Conservation (phyloP, 1,284 basidiomycete genomes). For the Cystobasidium sp. region DNA sequence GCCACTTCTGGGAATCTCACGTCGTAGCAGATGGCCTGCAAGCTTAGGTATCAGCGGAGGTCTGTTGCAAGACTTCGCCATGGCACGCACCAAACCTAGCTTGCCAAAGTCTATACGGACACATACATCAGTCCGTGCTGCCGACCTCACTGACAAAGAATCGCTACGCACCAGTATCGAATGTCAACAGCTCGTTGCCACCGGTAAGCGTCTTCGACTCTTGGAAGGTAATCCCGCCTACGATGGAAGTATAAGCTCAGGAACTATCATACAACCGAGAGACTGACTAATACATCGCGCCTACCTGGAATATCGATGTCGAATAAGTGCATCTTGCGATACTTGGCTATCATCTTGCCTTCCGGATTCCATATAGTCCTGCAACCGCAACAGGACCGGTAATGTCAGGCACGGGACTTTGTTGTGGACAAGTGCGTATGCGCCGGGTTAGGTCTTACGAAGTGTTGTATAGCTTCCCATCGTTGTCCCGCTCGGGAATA, state of each 20-base stretch:
- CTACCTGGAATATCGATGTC: constrained; percentile 73
- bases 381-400: background rate
- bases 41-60: background rate
- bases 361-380: constrained; percentile 81
- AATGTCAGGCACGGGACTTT: background rate
- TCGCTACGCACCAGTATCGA: constrained; percentile 77
- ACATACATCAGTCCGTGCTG: background rate
- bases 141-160: background rate
- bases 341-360: constrained; percentile 80
- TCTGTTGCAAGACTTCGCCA: background rate
- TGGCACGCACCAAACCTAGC: constrained; percentile 67
- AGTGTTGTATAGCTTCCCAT: constrained; percentile 84
- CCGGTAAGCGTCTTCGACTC: constrained; percentile 91
- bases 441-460: constrained; percentile 56
- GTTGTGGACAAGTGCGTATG: background rate
- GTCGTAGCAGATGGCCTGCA: constrained; percentile 81
- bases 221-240: constrained; percentile 93
- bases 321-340: constrained; percentile 95
- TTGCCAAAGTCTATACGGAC: constrained; percentile 74
- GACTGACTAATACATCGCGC: background rate
- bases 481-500: constrained; percentile 78
- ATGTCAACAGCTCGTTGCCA: constrained; percentile 75
- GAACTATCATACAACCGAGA: background rate
- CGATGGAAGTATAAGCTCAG: background rate
- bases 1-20: constrained; percentile 94